A percentile compares a stretch with the other conserved stretches of the same genome.
These are phyloP conservation scores for Teratosphaeria epicoccoides DNA, from an alignment of 2,329 filamentous ascomycete species.

Conservation along the genomic window DNA sequence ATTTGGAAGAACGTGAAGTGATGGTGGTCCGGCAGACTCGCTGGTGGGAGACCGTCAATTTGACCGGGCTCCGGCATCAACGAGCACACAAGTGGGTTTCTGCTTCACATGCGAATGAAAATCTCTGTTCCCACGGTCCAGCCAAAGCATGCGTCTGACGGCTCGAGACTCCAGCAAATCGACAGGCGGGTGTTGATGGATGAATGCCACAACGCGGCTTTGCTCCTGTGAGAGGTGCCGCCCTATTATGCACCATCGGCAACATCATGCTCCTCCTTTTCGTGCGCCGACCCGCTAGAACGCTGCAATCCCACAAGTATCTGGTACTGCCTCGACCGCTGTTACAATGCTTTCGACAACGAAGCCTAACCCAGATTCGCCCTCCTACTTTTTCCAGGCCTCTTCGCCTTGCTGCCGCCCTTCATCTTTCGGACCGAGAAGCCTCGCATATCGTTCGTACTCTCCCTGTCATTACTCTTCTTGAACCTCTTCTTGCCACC, in stretches of 20 bases:
- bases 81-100: no score
- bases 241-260: background rate
- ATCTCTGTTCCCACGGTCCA: no score
- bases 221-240: no score
- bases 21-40: background rate
- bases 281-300: background rate
- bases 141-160: no score
- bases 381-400: conserved; percentile 34
- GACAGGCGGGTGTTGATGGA: no score
- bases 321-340: background rate
- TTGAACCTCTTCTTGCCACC: conserved; percentile 87
- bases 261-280: background rate
- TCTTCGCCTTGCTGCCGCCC: conserved; percentile 21
- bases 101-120: no score
- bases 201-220: no score
- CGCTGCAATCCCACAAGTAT: background rate
- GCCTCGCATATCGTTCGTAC: conserved; percentile 66
- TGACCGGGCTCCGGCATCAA: no score
- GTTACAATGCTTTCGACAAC: background rate
- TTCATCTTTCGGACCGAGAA: conserved; percentile 87
- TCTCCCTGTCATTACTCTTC: conserved; percentile 83
- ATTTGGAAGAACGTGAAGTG: background rate
- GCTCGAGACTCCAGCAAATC: no score
- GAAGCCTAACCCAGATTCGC: conserved; percentile 5
- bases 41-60: no score